phyloP scores from a whole-genome alignment of 495 filamentous ascomycete species.

The Acidiella bohemica region DNA sequence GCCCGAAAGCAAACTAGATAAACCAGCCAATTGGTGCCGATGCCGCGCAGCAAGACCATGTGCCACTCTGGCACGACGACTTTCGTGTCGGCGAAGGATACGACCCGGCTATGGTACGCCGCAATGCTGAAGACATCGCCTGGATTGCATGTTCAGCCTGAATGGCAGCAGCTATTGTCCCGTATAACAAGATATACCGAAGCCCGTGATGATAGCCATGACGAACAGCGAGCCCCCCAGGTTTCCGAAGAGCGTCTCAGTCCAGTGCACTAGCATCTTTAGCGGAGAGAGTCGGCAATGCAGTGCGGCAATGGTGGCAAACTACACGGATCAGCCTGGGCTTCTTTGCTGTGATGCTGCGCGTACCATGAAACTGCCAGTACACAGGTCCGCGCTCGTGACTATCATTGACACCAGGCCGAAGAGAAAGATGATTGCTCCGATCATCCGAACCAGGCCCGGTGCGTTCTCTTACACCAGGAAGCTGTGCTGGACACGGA shows the following conservation, averaged over 20 bases:
- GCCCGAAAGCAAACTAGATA: conserved; percentile 46
- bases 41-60: conserved; percentile 46
- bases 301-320: conserved; percentile 40
- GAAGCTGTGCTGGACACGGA: conserved; percentile 41
- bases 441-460: conserved; percentile 43
- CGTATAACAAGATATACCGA: too few relatives aligned
- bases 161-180: too few relatives aligned
- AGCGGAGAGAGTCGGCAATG: conserved; percentile 38
- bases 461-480: conserved; percentile 49
- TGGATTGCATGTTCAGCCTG: too few relatives aligned
- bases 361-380: conserved; percentile 44
- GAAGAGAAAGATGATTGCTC: conserved; percentile 44
- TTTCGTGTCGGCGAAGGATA: conserved; percentile 40
- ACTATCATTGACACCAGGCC: conserved; percentile 47
- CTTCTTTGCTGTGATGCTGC: not conserved
- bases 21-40: conserved; percentile 52
- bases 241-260: conserved; percentile 47
- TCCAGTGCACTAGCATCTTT: conserved; percentile 42
- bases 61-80: conserved; percentile 44
- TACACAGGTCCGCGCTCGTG: conserved; percentile 47
- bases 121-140: conserved; percentile 37
- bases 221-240: conserved; percentile 46
- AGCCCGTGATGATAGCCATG: conserved; percentile 45
- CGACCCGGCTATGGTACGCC: conserved; percentile 35
- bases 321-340: conserved; percentile 21